Evolutionary conservation across 2,329 filamentous ascomycete genomes (phyloP).

Genomic region (Trichoderma koningii): DNA sequence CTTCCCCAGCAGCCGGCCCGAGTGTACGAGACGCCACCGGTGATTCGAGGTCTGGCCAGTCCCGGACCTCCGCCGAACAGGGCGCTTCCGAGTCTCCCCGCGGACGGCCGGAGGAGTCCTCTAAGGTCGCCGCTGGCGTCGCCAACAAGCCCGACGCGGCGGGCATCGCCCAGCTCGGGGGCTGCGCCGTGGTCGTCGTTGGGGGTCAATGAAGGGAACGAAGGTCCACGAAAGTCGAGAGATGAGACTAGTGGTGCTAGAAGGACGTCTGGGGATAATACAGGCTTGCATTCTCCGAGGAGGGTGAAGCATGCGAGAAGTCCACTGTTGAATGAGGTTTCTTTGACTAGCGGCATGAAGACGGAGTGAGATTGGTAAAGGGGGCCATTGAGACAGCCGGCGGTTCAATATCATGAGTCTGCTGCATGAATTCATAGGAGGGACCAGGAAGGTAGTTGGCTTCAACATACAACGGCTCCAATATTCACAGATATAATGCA

Average conservation of each 20-base stretch:
- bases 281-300: slow-evolving; percentile 15
- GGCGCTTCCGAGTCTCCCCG: slow-evolving; percentile 43
- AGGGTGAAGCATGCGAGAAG: slow-evolving; percentile 29
- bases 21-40: slow-evolving; percentile 24
- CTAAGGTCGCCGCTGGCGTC: slow-evolving; percentile 20
- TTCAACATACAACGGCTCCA: background rate
- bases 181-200: background rate
- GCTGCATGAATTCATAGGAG: background rate
- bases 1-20: slow-evolving; percentile 24
- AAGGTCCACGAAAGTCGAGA: background rate
- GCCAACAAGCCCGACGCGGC: background rate
- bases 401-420: background rate
- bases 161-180: background rate
- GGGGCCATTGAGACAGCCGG: too few relatives aligned
- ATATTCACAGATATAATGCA: background rate
- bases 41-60: slow-evolving; percentile 34
- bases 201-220: background rate
- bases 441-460: background rate
- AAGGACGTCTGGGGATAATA: background rate
- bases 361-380: background rate
- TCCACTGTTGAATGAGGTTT: slow-evolving; percentile 32
- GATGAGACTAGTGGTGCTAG: background rate
- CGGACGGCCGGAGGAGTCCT: slow-evolving; percentile 27
- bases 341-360: slow-evolving; percentile 27
- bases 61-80: slow-evolving; percentile 50